phyloP scores from a whole-genome alignment of 805 yeast genomes.

The Metschnikowia proteae region DNA sequence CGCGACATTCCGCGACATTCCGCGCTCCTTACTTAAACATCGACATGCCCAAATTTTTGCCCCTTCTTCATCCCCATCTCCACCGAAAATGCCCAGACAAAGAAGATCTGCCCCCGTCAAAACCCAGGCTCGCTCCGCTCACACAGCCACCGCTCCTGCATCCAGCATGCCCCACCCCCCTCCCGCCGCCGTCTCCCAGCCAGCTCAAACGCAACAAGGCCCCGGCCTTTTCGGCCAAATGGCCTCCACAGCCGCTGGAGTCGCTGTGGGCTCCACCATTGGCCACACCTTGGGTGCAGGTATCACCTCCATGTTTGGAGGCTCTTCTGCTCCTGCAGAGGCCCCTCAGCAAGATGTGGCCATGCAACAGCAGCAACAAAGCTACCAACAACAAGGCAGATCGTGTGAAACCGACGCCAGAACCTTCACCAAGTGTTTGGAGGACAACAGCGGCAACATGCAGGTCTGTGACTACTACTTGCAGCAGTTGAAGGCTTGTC shows the following conservation, averaged over 20 bases:
- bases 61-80: constrained; percentile 1
- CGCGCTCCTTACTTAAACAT: constrained; percentile 1
- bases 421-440: constrained; percentile 91
- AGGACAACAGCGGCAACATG: constrained; percentile 92
- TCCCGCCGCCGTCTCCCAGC: constrained; percentile 42
- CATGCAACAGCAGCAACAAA: constrained; percentile 36
- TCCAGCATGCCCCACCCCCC: constrained; percentile 18
- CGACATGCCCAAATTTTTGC: not conserved
- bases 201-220: constrained; percentile 39
- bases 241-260: constrained; percentile 99
- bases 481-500: constrained; percentile 97
- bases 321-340: constrained; percentile 50
- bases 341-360: constrained; percentile 45
- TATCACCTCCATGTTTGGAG: constrained; percentile 82
- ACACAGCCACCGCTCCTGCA: constrained; percentile 66
- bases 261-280: constrained; percentile 95
- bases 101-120: constrained; percentile 50
- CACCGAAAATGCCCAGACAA: constrained; percentile 44
- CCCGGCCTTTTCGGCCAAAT: constrained; percentile 95
- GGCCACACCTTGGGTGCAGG: constrained; percentile 98
- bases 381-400: constrained; percentile 41
- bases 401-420: constrained; percentile 92
- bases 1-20: constrained; percentile 7
- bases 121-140: constrained; percentile 63
- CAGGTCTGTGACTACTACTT: constrained; percentile 95